Percentiles rank a stretch among this genome's conserved stretches.
These are phyloP conservation scores for Hymenoscyphus linearis DNA, from an alignment of 2,329 filamentous ascomycete genomes.

Conservation along the genomic window DNA sequence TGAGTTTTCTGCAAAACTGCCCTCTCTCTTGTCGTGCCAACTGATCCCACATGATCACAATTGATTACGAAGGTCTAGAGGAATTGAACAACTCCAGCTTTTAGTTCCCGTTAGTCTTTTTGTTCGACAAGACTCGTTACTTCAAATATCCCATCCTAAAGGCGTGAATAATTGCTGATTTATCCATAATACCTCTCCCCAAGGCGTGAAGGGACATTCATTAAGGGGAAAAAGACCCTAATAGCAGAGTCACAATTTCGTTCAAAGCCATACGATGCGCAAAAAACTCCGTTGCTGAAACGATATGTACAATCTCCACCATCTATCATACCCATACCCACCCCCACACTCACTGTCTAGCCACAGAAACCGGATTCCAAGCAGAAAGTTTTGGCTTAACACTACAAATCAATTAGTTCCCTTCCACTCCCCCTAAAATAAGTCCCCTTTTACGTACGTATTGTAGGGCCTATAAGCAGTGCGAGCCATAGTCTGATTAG, in stretches of 20 bases:
- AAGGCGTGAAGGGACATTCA: too few species aligned
- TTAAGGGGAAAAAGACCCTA: too few species aligned
- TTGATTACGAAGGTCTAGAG: too few species aligned
- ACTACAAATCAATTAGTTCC: slow-evolving; percentile 32
- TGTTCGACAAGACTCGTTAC: too few species aligned
- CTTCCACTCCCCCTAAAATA: slow-evolving; percentile 2
- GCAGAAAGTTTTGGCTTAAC: slow-evolving; percentile 48
- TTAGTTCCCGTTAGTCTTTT: too few species aligned
- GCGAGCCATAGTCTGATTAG: slow-evolving; percentile 69
- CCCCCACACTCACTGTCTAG: slow-evolving; percentile 20
- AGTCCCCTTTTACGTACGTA: slow-evolving; percentile 62
- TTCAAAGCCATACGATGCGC: neutral
- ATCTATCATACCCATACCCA: slow-evolving; percentile 1
- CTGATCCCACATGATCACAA: too few species aligned
- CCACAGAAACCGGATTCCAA: slow-evolving; percentile 43
- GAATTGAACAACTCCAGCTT: too few species aligned
- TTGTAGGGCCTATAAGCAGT: slow-evolving; percentile 89
- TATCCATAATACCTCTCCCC: too few species aligned
- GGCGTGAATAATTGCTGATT: too few species aligned
- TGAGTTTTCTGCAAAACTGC: too few species aligned
- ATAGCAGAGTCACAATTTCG: neutral
- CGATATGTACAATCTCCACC: slow-evolving; percentile 25
- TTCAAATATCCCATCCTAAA: too few species aligned
- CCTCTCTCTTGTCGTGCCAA: too few species aligned
- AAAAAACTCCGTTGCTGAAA: slow-evolving; percentile 13